phyloP scores from a whole-genome alignment of 257 asterid species.

The Paraleonurus japonicus region DNA sequence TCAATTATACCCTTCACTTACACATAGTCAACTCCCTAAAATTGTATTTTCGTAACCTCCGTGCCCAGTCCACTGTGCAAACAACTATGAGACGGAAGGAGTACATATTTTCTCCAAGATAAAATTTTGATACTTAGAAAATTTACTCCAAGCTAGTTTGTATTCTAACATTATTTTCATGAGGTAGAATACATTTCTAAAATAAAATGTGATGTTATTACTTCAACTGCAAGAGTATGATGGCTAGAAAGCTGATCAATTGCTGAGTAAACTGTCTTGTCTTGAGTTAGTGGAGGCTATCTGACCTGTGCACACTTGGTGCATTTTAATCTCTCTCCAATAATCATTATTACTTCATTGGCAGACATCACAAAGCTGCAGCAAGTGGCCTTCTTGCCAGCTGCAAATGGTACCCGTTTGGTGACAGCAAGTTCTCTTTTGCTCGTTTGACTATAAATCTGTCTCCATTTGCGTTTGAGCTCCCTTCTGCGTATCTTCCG shows the following conservation, averaged over 20 bases:
- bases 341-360: slow-evolving; percentile 24
- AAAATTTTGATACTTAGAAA: not conserved
- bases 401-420: slow-evolving; percentile 94
- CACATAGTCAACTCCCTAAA: no score
- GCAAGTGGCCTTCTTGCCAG: slow-evolving; percentile 88
- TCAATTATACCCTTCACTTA: no score
- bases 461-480: slow-evolving; percentile 95
- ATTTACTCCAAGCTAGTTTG: not conserved
- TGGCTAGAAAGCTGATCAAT: slow-evolving; percentile 8
- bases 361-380: slow-evolving; percentile 67
- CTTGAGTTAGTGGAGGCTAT: slow-evolving; percentile 17
- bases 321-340: slow-evolving; percentile 16
- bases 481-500: slow-evolving; percentile 80
- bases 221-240: slow-evolving; percentile 11
- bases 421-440: slow-evolving; percentile 84
- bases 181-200: not conserved
- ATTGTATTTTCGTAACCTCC: no score
- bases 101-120: slow-evolving; percentile 3
- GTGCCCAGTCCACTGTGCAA: no score
- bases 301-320: slow-evolving; percentile 1
- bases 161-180: not conserved
- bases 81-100: no score
- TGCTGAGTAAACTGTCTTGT: not conserved
- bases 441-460: slow-evolving; percentile 80
- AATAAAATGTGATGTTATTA: not conserved